Evolutionary conservation across 1,284 basidiomycete genomes (phyloP).

Genomic region (Coriolopsis trogii): DNA sequence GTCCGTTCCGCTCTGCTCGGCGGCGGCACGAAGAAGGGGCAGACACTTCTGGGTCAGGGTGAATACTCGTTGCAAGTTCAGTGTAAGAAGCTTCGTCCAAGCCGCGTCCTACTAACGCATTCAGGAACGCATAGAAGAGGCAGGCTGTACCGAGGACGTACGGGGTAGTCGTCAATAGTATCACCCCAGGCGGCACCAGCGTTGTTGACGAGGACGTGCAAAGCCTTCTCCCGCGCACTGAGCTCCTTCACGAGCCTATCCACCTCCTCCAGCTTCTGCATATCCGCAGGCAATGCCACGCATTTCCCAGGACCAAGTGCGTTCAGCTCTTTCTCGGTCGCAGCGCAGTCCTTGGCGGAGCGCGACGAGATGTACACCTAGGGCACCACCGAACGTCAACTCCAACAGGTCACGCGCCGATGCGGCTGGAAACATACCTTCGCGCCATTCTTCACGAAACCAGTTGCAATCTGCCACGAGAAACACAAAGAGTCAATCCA

Average conservation of each 20-base stretch:
- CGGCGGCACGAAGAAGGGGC: conserved; percentile 60
- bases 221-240: conserved; percentile 49
- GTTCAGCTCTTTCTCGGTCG: conserved; percentile 59
- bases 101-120: conserved; percentile 44
- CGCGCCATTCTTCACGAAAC: conserved; percentile 67
- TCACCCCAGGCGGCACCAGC: conserved; percentile 70
- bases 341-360: conserved; percentile 56
- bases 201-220: conserved; percentile 72
- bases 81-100: conserved; percentile 62
- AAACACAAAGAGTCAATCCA: background rate
- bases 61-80: conserved; percentile 74
- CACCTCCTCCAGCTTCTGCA: conserved; percentile 62
- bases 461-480: conserved; percentile 60
- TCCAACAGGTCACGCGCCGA: background rate
- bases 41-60: conserved; percentile 69
- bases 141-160: conserved; percentile 32
- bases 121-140: background rate
- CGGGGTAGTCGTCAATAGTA: conserved; percentile 58
- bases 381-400: background rate
- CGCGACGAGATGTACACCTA: conserved; percentile 64
- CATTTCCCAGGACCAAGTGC: conserved; percentile 59
- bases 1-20: conserved; percentile 45
- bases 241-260: conserved; percentile 56
- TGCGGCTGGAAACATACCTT: conserved; percentile 43
- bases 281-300: conserved; percentile 60